Base-by-base conservation (phyloP, 106 monocot species). In the Gastrodia elata region DNA sequence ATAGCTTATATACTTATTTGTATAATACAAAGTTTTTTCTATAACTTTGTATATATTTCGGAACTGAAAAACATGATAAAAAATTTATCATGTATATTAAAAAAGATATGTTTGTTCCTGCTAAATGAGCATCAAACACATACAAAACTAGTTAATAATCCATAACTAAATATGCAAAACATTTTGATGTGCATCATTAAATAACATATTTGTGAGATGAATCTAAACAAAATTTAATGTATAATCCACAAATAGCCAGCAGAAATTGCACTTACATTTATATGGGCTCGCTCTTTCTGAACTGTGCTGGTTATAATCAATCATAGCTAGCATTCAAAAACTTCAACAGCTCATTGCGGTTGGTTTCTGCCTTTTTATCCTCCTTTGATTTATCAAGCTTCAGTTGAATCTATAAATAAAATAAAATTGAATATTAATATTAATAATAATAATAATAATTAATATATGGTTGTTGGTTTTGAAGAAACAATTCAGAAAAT, bases 271-370 rank as follows among this genome's bases (percentile, higher is more conserved):
- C 11, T 49, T 49, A 2, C 2, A 18, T 49, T 49, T 49, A 16
- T 18, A n/a, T n/a, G n/a, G 52, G 6, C 4, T 22, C 18, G 0
- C 0, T 52, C 18, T 52, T 52, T 52, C 52, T 52, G 32, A 4
- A 4, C n/a, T n/a, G n/a, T n/a, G n/a, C n/a, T n/a, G n/a, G 20
- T 52, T 22, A 68, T 8, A 36, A 74, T 87, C 71, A 97, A 81
- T 98, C 93, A 74, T 93, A 98, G 42, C 98, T 98, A 32, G 98
- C 86, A 89, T 98, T 98, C 57, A 98, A 82, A 83, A 98, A 98
- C 67, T 98, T 93, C 73, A 98, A 74, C 74, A 98, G 48, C 49
- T 98, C 93, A 52, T 83, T 98, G 56, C 98, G 90, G 64, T 93
- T 98, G 75, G 25, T 98, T 72, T 98, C 98, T 2, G 93, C 98